These are phyloP conservation scores for Curvularia sp. DNA, from an alignment of 2,329 filamentous ascomycete species.

Conservation along the genomic window DNA sequence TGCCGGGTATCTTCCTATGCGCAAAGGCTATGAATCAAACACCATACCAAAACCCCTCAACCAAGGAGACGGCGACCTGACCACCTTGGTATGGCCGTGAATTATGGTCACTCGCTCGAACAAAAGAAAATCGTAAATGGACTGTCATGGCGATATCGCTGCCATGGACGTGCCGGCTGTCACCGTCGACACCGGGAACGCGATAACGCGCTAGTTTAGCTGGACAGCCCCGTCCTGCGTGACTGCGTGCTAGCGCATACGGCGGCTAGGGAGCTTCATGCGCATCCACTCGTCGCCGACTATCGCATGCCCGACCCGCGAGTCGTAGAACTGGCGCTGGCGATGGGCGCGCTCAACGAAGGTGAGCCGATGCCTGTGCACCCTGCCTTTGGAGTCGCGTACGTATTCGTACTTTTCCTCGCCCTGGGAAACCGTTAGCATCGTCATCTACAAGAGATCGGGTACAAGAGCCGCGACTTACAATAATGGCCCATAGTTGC, in stretches of 20 bases:
- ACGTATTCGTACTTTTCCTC: constrained; percentile 25
- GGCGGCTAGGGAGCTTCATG: constrained; percentile 23
- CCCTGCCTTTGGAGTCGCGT: constrained; percentile 19
- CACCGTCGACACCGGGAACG: too few species aligned
- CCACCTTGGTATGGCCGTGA: constrained; percentile 7
- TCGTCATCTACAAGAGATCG: not conserved
- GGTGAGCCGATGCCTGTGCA: constrained; percentile 25
- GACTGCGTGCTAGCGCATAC: constrained; percentile 12
- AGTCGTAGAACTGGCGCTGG: constrained; percentile 30
- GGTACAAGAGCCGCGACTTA: constrained; percentile 9
- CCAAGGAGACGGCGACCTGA: constrained; percentile 17
- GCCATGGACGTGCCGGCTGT: not conserved
- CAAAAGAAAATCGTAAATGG: constrained; percentile 11
- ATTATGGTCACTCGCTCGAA: constrained; percentile 3
- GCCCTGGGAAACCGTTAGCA: constrained; percentile 21
- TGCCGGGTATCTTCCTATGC: constrained; percentile 21
- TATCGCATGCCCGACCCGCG: constrained; percentile 27
- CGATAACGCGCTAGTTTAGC: constrained; percentile 1
- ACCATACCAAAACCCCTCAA: constrained; percentile 9
- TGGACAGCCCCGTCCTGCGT: not conserved
- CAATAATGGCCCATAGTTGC: constrained; percentile 26
- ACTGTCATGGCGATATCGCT: not conserved
- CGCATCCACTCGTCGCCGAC: constrained; percentile 37
- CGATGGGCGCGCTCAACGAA: constrained; percentile 18
- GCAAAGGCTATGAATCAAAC: constrained; percentile 10